These are phyloP conservation scores for Phytopythium aichiense DNA, from an alignment of 352 stramenopile species.

Conservation along the genomic window DNA sequence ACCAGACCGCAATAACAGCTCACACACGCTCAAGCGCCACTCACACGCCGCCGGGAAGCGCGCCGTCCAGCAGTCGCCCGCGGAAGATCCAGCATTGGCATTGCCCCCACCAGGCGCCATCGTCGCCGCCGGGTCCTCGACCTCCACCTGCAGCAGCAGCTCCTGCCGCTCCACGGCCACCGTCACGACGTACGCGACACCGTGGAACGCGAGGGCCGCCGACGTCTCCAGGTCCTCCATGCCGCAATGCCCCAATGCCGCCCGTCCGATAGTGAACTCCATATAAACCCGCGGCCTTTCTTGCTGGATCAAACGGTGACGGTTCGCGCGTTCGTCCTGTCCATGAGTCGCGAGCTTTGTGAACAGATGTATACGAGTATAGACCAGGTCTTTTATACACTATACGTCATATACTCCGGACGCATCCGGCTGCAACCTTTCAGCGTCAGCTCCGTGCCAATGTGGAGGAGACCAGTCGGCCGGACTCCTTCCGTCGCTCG, in stretches of 20 bases:
- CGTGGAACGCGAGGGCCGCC: constrained; percentile 62
- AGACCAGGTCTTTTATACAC: background rate
- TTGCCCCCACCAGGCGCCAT: background rate
- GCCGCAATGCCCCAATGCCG: background rate
- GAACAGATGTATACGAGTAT: background rate
- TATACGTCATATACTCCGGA: background rate
- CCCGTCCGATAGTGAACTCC: background rate
- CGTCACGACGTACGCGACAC: constrained; percentile 69
- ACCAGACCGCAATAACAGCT: no score
- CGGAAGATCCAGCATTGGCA: background rate
- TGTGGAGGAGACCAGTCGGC: background rate
- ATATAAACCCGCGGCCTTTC: background rate
- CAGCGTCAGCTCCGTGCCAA: background rate
- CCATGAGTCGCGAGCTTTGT: background rate
- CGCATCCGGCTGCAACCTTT: constrained; percentile 1
- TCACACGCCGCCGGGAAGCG: constrained; percentile 49
- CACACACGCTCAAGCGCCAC: background rate
- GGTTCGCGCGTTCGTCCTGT: background rate
- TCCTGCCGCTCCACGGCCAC: constrained; percentile 51
- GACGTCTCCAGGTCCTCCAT: constrained; percentile 67
- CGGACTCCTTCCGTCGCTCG: background rate
- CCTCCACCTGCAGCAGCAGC: constrained; percentile 68
- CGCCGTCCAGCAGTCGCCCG: constrained; percentile 50
- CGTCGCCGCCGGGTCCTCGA: constrained; percentile 27
- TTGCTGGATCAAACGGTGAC: background rate